phyloP scores from a whole-genome alignment of 805 yeast genomes.

The Lipomyces yamanashiensis region DNA sequence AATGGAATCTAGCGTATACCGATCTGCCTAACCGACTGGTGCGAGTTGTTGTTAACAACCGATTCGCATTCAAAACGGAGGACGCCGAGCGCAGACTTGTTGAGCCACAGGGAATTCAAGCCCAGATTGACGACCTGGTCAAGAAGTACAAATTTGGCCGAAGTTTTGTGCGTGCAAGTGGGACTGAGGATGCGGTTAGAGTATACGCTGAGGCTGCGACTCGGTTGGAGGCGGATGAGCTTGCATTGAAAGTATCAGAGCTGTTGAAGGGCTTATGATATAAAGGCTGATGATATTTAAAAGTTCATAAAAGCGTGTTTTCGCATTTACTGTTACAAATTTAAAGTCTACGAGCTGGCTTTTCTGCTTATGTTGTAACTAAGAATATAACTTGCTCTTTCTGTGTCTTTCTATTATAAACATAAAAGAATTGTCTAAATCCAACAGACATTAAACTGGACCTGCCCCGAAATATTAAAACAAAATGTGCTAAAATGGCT shows the following conservation, averaged over 20 bases:
- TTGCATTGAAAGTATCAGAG: constrained; percentile 47
- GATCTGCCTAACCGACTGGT: constrained; percentile 87
- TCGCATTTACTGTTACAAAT: no score
- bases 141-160: constrained; percentile 64
- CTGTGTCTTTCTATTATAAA: no score
- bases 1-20: constrained; percentile 76
- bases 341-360: no score
- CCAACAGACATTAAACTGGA: no score
- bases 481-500: no score
- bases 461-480: no score
- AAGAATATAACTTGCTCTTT: no score
- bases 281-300: neutral
- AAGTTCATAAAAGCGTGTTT: neutral
- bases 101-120: constrained; percentile 79
- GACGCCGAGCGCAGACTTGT: constrained; percentile 86
- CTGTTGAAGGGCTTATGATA: constrained; percentile 33
- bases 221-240: constrained; percentile 52
- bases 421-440: no score
- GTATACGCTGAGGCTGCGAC: constrained; percentile 88
- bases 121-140: constrained; percentile 68
- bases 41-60: constrained; percentile 82
- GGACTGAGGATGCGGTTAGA: constrained; percentile 97
- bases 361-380: no score
- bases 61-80: constrained; percentile 78
- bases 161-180: constrained; percentile 94